These are phyloP conservation scores for Pharus latifolius DNA, from an alignment of 176 grass and related monocot species.

Conservation along the genomic window DNA sequence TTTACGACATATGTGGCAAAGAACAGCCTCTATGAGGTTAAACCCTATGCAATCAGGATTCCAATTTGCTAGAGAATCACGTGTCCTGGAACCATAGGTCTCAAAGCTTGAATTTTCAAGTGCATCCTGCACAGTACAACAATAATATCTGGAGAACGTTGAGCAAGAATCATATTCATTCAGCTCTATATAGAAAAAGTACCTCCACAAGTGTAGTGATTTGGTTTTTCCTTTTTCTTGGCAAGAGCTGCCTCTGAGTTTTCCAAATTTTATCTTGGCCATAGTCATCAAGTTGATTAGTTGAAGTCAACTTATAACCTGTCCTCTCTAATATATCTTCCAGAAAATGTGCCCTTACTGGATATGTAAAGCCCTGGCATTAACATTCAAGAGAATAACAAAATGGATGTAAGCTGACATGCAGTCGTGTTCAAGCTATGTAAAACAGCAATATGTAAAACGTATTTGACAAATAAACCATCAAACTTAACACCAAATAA, in stretches of 20 bases:
- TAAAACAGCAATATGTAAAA: conserved; percentile 5
- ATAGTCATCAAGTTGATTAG: conserved; percentile 94
- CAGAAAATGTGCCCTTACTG: conserved; percentile 84
- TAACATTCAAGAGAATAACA: conserved; percentile 11
- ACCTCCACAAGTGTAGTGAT: conserved; percentile 92
- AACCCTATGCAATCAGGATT: conserved; percentile 95
- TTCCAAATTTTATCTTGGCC: conserved; percentile 99
- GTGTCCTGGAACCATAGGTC: conserved; percentile 63
- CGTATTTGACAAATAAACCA: background rate
- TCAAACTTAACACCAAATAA: too few species aligned
- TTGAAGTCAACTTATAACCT: conserved; percentile 84
- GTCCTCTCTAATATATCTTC: conserved; percentile 96
- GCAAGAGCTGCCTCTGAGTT: conserved; percentile 74
- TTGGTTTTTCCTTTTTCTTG: conserved; percentile 94
- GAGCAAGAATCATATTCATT: background rate
- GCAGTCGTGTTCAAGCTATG: background rate
- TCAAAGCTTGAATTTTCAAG: conserved; percentile 75
- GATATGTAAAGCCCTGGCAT: conserved; percentile 82
- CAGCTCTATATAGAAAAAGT: conserved; percentile 9
- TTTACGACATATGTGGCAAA: conserved; percentile 97
- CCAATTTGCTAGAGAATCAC: conserved; percentile 83
- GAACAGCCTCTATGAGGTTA: conserved; percentile 89
- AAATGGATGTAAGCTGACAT: background rate
- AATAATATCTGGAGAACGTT: conserved; percentile 14
- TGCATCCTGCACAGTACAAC: conserved; percentile 56